phyloP scores from a whole-genome alignment of 2,329 filamentous ascomycete genomes.

The Ramichloridium luteum region DNA sequence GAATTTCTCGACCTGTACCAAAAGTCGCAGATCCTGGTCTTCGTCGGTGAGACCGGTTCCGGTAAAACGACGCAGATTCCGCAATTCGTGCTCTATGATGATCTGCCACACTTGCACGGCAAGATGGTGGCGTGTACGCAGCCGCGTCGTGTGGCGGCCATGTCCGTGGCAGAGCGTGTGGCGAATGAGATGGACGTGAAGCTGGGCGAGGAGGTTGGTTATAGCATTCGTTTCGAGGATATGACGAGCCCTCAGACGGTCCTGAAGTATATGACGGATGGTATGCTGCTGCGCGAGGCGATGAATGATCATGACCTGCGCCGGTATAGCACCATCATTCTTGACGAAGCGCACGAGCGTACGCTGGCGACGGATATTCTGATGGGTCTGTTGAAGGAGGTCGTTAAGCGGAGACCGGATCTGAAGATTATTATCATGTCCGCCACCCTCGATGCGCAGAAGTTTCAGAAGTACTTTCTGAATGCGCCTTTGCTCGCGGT shows the following conservation, averaged over 20 bases:
- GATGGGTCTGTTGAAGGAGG: slow-evolving; percentile 90
- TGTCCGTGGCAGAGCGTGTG: slow-evolving; percentile 97
- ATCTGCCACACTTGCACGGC: slow-evolving; percentile 70
- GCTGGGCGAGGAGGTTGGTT: slow-evolving; percentile 89
- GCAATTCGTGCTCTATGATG: slow-evolving; percentile 95
- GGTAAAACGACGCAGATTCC: slow-evolving; percentile 99
- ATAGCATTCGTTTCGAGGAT: slow-evolving; percentile 98
- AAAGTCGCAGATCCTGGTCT: slow-evolving; percentile 87
- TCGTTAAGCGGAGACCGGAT: slow-evolving; percentile 68
- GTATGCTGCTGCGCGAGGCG: slow-evolving; percentile 92
- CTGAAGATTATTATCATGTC: slow-evolving; percentile 99
- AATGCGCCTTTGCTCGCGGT: slow-evolving; percentile 87
- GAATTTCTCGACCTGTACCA: slow-evolving; percentile 94
- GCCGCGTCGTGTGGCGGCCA: slow-evolving; percentile 91
- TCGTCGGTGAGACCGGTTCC: slow-evolving; percentile 97
- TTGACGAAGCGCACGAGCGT: slow-evolving; percentile 96
- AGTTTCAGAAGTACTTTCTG: slow-evolving; percentile 96
- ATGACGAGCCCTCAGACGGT: slow-evolving; percentile 78
- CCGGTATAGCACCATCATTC: slow-evolving; percentile 93
- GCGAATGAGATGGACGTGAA: slow-evolving; percentile 91
- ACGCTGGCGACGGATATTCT: slow-evolving; percentile 94
- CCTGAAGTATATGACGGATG: slow-evolving; percentile 99
- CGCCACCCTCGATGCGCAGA: slow-evolving; percentile 90
- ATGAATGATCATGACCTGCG: slow-evolving; percentile 90
- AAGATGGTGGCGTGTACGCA: slow-evolving; percentile 97